Base-by-base conservation (phyloP, 176 grass and related monocot species). In the Carex pumila region DNA sequence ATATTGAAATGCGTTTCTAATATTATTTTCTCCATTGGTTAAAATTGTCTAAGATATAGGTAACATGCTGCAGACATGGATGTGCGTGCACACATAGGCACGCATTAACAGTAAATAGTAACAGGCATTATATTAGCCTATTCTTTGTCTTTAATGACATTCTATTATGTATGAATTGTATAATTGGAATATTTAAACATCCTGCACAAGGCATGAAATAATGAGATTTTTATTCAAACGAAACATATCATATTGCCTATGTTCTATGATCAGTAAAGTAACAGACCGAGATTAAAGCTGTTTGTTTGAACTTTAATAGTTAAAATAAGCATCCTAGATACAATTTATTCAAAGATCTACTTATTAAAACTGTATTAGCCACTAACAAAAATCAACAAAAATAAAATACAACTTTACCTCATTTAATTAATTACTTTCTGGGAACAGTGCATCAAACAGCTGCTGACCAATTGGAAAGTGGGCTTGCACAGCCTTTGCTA, bases 401-500 rank as follows among this genome's bases (percentile, higher is more conserved):
- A 47, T 2, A 30, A 29, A 76, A 76, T 13, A 34, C 3, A 29
- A 34, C 4, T 43, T 71, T 18, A 57, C 29, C 73, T 83, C 64
- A 49, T 39, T 71, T 74, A 73, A 50, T 25, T n/a, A 34, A 83
- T 54, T 18, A 10, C 49, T 80, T 37, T 85, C 45, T 55, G 36
- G 71, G 56, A 84, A 67, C 89, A 99, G 93, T 87, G 61, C 91
- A 90, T 84, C 69, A 43, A 63, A 85, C 56, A 2, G 89, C 88
- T 59, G 84, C 83, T 29, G 86, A 91, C 6, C 52, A 71, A 53
- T 77, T 92, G 74, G 96, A 99, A 90, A 92, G 87, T 81, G 96
- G 93, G 84, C 89, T 95, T 83, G 85, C 84, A 54, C 91, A 90
- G 19, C 93, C 91, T 65, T 88, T 99, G 81, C 87, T 99, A 61